Evolutionary conservation across 768 basidiomycete genomes (phyloP).

Genomic region (Serendipita sp.): DNA sequence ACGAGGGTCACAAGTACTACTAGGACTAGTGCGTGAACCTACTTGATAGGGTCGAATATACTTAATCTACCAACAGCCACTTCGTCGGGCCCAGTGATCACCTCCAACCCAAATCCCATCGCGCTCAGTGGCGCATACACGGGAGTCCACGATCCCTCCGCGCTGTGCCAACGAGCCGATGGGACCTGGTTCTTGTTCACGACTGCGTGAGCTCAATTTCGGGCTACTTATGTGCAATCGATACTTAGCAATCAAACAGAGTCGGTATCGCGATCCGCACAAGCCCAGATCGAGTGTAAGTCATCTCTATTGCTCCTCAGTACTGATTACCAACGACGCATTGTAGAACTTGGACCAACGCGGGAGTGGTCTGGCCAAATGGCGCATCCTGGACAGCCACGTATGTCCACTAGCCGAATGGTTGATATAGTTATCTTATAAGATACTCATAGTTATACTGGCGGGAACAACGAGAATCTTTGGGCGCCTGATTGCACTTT

Average conservation of each 20-base stretch:
- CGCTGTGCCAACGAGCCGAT: background rate
- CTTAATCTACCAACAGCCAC: no score
- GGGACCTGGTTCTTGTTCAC: background rate
- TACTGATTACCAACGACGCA: background rate
- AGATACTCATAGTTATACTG: background rate
- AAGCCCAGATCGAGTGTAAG: constrained; percentile 24
- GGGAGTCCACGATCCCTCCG: background rate
- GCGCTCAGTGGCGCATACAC: background rate
- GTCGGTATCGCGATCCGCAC: constrained; percentile 35
- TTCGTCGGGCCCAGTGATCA: background rate
- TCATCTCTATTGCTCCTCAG: background rate
- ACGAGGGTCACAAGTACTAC: no score
- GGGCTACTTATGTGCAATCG: background rate
- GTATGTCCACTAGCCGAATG: constrained; percentile 30
- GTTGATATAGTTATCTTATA: constrained; percentile 8
- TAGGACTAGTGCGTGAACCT: no score
- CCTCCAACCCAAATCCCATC: background rate
- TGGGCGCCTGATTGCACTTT: constrained; percentile 25
- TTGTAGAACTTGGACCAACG: constrained; percentile 24
- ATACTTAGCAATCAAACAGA: constrained; percentile 7
- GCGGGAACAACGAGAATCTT: constrained; percentile 9
- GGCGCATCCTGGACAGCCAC: constrained; percentile 36
- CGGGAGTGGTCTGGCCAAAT: constrained; percentile 34
- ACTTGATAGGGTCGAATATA: no score
- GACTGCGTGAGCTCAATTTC: background rate